These are phyloP conservation scores for Boletus tylopilopsis DNA, from an alignment of 768 basidiomycete genomes.

Conservation along the genomic window DNA sequence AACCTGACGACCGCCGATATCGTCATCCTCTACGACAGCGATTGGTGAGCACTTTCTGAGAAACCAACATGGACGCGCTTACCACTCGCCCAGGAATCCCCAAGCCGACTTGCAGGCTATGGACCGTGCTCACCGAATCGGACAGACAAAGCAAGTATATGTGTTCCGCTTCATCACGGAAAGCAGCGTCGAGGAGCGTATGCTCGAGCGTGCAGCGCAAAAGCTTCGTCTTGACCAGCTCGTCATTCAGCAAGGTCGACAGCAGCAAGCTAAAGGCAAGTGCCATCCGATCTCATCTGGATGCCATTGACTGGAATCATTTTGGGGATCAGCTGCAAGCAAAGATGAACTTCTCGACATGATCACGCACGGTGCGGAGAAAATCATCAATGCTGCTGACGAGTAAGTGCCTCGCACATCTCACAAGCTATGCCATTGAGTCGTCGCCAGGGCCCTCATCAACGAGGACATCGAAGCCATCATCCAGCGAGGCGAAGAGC, in stretches of 20 bases:
- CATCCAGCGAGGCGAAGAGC: conserved; percentile 86
- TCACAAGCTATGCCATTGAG: neutral
- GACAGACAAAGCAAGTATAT: conserved; percentile 87
- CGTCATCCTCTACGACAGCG: conserved; percentile 93
- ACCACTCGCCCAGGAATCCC: conserved; percentile 67
- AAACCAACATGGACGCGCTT: neutral
- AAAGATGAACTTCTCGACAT: conserved; percentile 98
- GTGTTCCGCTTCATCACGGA: conserved; percentile 85
- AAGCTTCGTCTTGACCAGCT: conserved; percentile 93
- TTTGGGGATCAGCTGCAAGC: conserved; percentile 59
- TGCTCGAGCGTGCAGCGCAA: conserved; percentile 88
- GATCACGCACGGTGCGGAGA: conserved; percentile 97
- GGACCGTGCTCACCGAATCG: conserved; percentile 97
- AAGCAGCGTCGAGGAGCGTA: conserved; percentile 88
- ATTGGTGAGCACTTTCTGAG: conserved; percentile 58
- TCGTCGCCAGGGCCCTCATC: conserved; percentile 53
- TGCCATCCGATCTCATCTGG: neutral
- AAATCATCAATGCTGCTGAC: conserved; percentile 81
- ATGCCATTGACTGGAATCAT: neutral
- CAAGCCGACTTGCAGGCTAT: conserved; percentile 99
- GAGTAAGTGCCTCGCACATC: conserved; percentile 45
- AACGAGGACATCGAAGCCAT: conserved; percentile 94
- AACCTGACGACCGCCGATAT: conserved; percentile 94
- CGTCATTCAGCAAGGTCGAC: conserved; percentile 93
- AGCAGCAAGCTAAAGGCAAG: conserved; percentile 74